Percentiles rank a stretch among this genome's conserved stretches.
Evolutionary conservation across 306 rosid species (phyloP).

Genomic region (Sophora flavescens): DNA sequence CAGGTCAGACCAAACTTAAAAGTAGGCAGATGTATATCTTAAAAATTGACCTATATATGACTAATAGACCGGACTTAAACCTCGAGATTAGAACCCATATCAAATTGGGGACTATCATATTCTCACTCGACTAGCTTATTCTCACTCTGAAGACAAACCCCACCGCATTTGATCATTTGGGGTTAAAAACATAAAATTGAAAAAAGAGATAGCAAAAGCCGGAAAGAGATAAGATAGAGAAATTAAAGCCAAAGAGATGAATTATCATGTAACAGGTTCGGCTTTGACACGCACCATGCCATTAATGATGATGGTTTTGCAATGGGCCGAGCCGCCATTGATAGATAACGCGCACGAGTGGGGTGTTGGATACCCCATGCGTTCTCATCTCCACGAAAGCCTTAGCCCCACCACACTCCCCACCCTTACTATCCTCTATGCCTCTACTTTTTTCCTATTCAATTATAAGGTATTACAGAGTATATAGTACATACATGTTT

Average conservation of each 20-base stretch:
- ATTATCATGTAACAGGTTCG: slow-evolving; percentile 13
- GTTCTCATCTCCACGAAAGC: slow-evolving; percentile 47
- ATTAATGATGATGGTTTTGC: slow-evolving; percentile 59
- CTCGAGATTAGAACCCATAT: too few species aligned
- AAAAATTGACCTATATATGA: too few species aligned
- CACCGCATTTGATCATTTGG: slow-evolving; percentile 43
- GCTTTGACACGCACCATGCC: slow-evolving; percentile 54
- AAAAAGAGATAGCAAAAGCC: neutral
- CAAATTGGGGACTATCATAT: too few species aligned
- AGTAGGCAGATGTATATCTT: too few species aligned
- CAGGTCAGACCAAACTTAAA: too few species aligned
- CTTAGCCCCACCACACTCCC: slow-evolving; percentile 50
- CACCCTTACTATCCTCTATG: neutral
- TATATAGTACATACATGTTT: neutral
- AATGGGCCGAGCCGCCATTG: slow-evolving; percentile 62
- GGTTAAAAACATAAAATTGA: neutral
- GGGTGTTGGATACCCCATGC: slow-evolving; percentile 62
- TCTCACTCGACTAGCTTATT: too few species aligned
- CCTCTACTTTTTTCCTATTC: neutral
- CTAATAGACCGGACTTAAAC: too few species aligned
- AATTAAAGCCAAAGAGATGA: neutral
- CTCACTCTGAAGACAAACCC: slow-evolving; percentile 20
- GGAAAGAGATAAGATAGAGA: neutral
- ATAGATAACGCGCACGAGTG: slow-evolving; percentile 83
- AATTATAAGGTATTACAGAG: neutral